These are phyloP conservation scores for Irpex sp. DNA, from an alignment of 1,284 basidiomycete species.

Conservation along the genomic window DNA sequence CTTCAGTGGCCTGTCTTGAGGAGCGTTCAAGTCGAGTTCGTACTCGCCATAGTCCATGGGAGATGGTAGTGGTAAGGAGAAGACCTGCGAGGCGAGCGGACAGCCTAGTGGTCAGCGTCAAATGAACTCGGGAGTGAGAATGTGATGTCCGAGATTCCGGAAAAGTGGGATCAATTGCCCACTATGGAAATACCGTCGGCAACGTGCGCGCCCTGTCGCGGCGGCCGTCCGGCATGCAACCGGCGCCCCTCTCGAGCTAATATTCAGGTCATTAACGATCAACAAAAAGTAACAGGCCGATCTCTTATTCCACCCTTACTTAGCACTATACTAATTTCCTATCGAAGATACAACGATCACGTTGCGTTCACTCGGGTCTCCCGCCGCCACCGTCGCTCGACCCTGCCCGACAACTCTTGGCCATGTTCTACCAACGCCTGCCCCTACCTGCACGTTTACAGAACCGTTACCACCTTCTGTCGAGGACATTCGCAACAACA, in stretches of 20 bases:
- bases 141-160: background rate
- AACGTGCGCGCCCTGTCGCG: background rate
- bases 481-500: background rate
- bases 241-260: too few species aligned
- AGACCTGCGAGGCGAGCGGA: background rate
- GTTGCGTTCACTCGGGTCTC: background rate
- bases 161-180: background rate
- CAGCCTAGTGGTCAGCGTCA: background rate
- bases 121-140: background rate
- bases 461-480: background rate
- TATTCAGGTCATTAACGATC: too few species aligned
- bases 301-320: too few species aligned
- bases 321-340: too few species aligned
- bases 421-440: background rate
- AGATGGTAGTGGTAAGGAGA: background rate
- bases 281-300: too few species aligned
- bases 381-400: background rate
- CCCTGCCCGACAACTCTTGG: background rate
- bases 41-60: constrained; percentile 13
- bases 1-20: constrained; percentile 8
- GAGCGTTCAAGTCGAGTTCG: constrained; percentile 10
- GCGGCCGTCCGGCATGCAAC: too few species aligned
- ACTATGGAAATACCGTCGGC: constrained; percentile 1
- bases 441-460: background rate
- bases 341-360: too few species aligned